Base-by-base conservation (phyloP, 495 filamentous ascomycete species). In the Tetracladium setigerum region DNA sequence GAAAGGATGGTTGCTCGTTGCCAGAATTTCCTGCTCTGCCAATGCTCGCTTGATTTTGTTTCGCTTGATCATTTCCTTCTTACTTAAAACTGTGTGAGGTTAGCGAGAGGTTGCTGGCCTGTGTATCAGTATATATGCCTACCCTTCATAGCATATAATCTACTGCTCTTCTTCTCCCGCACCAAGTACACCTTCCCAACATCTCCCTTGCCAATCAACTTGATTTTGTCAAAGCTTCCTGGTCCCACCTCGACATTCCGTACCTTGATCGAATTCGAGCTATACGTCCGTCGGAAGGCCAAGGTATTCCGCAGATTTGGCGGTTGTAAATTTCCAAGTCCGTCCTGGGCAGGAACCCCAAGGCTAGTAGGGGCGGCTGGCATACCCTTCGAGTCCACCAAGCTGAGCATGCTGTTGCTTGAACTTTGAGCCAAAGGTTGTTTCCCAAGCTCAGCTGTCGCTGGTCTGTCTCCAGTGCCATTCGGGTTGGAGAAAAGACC, bases 41-140 rank as follows among this genome's bases (percentile, higher is more conserved):
- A 98, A 70, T 38, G 92, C 92, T 55, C 92, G 82, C 74, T 98
- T 98, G 73, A 98, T 98, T 77, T 98, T 98, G 68, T 98, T 98
- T 30, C 92, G 83, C 73, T 98, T 98, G 71, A 98, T 98, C 92
- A 98, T 98, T 71, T 98, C 92, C 74, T 96, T 95, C 69, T 98
- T 98, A 75, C 89, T 97, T 68, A 98, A 57, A 9, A 98, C 92
- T 98, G 61, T 17, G 32, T 37, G 47, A 53, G 47, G 60, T 76
- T 49, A 78, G 67, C 57, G 49, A 31, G n/a, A 19, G 15, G 17
- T 14, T n/a, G 39, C 27, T 12, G 3, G 22, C 38, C 19, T 12
- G 9, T 19, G 37, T 49, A 16, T 44, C 16, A 27, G 24, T 30
- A 33, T 30, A 40, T 18, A 41, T 34, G 38, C 53, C 46, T 56